phyloP scores from a whole-genome alignment of 805 yeast species.

The Wickerhamiella kurtzmanii region DNA sequence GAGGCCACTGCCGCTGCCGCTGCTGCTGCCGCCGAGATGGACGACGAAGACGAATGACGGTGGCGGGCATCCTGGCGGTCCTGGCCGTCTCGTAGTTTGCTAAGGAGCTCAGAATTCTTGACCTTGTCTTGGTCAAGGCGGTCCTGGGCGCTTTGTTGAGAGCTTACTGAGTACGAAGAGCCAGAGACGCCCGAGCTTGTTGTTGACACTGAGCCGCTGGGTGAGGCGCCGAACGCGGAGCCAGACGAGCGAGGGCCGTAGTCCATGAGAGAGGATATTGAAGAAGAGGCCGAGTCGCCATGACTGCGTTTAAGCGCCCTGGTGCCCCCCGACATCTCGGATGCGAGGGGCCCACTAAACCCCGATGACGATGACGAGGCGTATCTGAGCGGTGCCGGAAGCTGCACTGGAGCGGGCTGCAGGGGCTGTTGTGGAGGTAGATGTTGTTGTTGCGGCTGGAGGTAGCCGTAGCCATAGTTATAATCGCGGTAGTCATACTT shows the following conservation, averaged over 20 bases:
- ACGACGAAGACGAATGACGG: too few species aligned
- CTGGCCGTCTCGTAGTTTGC: not conserved
- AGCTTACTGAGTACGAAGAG: not conserved
- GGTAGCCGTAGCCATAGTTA: not conserved
- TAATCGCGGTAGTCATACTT: not conserved
- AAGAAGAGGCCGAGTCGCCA: not conserved
- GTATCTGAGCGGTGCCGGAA: not conserved
- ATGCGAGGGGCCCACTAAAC: too few species aligned
- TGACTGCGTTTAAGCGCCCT: not conserved
- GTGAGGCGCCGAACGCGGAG: not conserved
- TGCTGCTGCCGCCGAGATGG: not conserved
- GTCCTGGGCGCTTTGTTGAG: slow-evolving; percentile 1
- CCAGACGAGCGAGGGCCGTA: not conserved
- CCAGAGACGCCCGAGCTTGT: not conserved
- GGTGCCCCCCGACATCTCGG: too few species aligned
- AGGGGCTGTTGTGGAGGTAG: not conserved
- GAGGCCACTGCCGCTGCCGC: not conserved
- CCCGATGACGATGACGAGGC: not conserved
- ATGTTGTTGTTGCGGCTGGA: not conserved
- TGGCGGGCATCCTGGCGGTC: too few species aligned
- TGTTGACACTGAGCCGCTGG: not conserved
- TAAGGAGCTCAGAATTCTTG: not conserved
- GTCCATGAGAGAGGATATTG: not conserved
- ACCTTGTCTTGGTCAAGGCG: not conserved
- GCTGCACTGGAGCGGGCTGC: not conserved